Base-by-base conservation (phyloP, 208 protist species). In the Naegleria lovaniensis region DNA sequence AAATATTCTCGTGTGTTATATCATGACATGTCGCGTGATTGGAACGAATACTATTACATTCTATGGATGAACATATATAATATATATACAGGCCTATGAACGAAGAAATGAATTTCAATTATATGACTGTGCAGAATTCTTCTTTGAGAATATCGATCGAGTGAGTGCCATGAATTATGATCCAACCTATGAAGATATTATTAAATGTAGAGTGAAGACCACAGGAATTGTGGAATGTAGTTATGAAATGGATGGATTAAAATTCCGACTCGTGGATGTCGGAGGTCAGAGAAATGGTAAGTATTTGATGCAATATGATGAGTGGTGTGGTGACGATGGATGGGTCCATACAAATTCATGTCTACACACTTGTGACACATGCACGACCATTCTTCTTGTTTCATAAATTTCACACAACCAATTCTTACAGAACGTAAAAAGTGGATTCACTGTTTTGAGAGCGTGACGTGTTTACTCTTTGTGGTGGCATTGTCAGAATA, bases 221-320 rank as follows among this genome's bases (percentile, higher is more conserved):
- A 97, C 96, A 39, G 96, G 96, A 85, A 97, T 98, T 43, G 93
- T 94, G 11, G 95, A 97, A 91, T 93, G 92, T 11, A 43, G 94
- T n/a, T 98, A 97, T 83, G 40, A 92, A 16, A 91, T 94, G 39
- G 89, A 94, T 15, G 92, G 88, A 51, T 83, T 96, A 3, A 85
- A 85, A 39, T 96, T 96, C 92, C 89, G 93, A 91, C 88, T 67
- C 25, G n/a, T 90, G 15, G 67, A 76, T 90, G 91, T 86, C 9
- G 79, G 91, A 36, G 90, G 90, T 29, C 84, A 92, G 67, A 89
- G 86, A 90, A 84, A 79, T 83, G 90, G 67, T 79, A 79, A 36
- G 67, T 79, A n/a, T 29, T 29, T 75, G 15, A 29, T n/a, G n/a
- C n/a, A n/a, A n/a, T n/a, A n/a, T n/a, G n/a, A n/a, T n/a, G n/a